These are phyloP conservation scores for Anthracocystis setariae DNA, from an alignment of 1,284 basidiomycete species.

Conservation along the genomic window DNA sequence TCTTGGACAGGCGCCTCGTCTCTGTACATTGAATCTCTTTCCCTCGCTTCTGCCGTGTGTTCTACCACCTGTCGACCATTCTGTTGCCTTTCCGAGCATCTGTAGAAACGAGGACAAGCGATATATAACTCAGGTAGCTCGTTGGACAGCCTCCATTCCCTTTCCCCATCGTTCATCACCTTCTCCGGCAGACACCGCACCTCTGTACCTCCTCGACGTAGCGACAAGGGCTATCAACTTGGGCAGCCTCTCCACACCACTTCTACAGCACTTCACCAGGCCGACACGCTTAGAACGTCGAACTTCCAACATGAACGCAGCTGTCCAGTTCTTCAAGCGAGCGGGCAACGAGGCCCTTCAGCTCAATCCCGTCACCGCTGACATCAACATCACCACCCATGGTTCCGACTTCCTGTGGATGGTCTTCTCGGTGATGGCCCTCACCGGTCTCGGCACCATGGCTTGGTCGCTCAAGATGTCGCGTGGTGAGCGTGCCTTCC, in stretches of 20 bases:
- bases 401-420: slow-evolving; percentile 71
- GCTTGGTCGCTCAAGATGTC: slow-evolving; percentile 46
- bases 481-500: slow-evolving; percentile 71
- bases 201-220: slow-evolving; percentile 7
- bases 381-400: slow-evolving; percentile 54
- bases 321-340: slow-evolving; percentile 29
- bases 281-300: not conserved
- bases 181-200: not conserved
- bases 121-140: slow-evolving; percentile 12
- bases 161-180: slow-evolving; percentile 1
- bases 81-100: not conserved
- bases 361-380: slow-evolving; percentile 49
- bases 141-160: not conserved
- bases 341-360: slow-evolving; percentile 52
- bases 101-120: not conserved
- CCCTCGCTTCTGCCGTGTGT: slow-evolving; percentile 5
- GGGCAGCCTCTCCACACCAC: not conserved
- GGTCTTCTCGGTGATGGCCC: slow-evolving; percentile 67
- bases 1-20: not conserved
- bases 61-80: slow-evolving; percentile 1
- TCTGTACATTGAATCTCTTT: not conserved
- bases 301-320: slow-evolving; percentile 27
- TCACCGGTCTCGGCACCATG: slow-evolving; percentile 58
- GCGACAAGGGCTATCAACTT: slow-evolving; percentile 6
- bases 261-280: not conserved